Percentiles rank a stretch among this genome's conserved stretches.
Conservation (phyloP, 2,329 filamentous ascomycete species). For the Uncinocarpus reesii region DNA sequence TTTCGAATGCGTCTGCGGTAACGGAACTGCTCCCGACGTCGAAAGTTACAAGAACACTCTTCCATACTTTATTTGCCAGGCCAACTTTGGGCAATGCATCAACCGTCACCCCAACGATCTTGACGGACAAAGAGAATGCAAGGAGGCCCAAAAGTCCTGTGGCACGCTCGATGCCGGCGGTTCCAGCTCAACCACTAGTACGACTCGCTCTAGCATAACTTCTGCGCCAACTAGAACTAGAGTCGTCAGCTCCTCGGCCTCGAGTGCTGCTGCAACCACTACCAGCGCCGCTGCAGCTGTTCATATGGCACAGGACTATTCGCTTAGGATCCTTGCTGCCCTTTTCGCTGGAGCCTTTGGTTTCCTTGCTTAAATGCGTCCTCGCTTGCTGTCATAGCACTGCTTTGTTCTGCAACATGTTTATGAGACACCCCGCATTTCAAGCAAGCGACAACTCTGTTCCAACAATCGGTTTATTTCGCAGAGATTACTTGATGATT, state of each 20-base stretch:
- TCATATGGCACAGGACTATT: constrained; percentile 39
- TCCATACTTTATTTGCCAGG: constrained; percentile 50
- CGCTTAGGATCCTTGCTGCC: constrained; percentile 43
- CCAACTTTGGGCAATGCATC: constrained; percentile 43
- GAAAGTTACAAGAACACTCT: constrained; percentile 48
- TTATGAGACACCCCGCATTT: not conserved
- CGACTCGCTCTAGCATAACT: constrained; percentile 23
- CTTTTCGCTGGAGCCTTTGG: constrained; percentile 49
- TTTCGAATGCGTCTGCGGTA: constrained; percentile 49
- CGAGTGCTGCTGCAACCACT: constrained; percentile 24
- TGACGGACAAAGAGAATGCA: constrained; percentile 42
- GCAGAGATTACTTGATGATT: not conserved
- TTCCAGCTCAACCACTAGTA: constrained; percentile 22
- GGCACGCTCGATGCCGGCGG: constrained; percentile 32
- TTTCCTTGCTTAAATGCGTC: constrained; percentile 44
- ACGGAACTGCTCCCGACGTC: constrained; percentile 47
- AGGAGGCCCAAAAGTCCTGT: constrained; percentile 38
- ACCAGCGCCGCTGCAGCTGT: constrained; percentile 39
- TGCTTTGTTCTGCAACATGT: not conserved
- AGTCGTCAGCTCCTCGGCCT: constrained; percentile 22
- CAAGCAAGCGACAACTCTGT: not conserved
- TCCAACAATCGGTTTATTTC: not conserved
- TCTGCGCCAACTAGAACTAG: constrained; percentile 24
- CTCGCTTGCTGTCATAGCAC: not conserved
- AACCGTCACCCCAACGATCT: constrained; percentile 37